Percentiles rank a stretch among this genome's conserved stretches.
Evolutionary conservation across 306 rosid species (phyloP).

Genomic region (Abrus precatorius): DNA sequence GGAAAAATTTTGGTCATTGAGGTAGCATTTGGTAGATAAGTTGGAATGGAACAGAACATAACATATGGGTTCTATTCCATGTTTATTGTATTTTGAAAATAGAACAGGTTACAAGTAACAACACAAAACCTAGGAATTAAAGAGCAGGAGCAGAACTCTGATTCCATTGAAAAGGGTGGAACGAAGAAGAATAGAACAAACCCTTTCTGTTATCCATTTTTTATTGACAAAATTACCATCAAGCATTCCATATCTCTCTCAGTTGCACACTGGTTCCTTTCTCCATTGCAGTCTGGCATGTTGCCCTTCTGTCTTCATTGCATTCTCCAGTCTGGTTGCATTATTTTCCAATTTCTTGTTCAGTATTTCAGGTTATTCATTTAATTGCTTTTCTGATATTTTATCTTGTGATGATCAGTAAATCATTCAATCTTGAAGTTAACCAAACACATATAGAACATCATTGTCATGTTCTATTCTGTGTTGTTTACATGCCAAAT

Average conservation of each 20-base stretch:
- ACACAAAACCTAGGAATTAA: neutral
- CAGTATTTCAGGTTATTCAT: neutral
- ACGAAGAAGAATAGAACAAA: neutral
- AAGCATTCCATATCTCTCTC: neutral
- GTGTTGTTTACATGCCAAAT: neutral
- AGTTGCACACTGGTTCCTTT: neutral
- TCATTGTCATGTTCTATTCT: neutral
- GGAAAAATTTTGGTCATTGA: constrained; percentile 11
- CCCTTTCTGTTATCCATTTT: neutral
- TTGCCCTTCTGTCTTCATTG: neutral
- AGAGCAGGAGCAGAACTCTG: neutral
- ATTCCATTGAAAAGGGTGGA: neutral
- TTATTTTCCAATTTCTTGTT: neutral
- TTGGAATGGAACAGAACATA: neutral
- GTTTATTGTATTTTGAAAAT: neutral
- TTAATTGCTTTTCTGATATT: neutral
- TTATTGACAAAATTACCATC: neutral
- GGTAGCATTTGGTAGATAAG: neutral
- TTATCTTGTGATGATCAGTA: neutral
- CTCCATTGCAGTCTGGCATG: neutral
- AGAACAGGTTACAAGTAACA: neutral
- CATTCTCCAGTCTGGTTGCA: neutral
- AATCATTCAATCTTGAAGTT: neutral
- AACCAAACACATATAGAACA: neutral
- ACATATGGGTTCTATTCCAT: too few relatives aligned